These are phyloP conservation scores for Candida glucosophila DNA, from an alignment of 1,139 yeast genomes.

Conservation along the genomic window DNA sequence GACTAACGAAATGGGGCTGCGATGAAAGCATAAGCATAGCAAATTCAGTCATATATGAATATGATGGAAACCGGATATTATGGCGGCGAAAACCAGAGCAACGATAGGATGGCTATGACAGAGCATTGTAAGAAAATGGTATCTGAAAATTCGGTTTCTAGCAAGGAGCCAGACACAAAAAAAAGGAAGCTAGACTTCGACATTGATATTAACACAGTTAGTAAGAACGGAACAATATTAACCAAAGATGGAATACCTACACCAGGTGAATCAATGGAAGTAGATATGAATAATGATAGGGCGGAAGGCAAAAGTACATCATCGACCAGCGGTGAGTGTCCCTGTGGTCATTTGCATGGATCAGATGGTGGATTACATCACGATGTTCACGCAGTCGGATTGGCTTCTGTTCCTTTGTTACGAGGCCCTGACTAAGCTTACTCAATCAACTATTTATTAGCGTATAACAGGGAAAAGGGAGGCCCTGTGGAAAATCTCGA, in stretches of 20 bases:
- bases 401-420: constrained; percentile 16
- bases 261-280: constrained; percentile 2
- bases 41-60: too few species aligned
- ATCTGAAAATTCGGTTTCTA: too few species aligned
- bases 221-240: constrained; percentile 3
- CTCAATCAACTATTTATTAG: too few species aligned
- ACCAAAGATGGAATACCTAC: constrained; percentile 5
- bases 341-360: constrained; percentile 30
- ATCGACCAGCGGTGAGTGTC: constrained; percentile 11
- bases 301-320: background rate
- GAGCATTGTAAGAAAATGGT: too few species aligned
- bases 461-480: too few species aligned
- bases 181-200: background rate
- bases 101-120: too few species aligned
- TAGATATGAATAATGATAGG: background rate
- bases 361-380: constrained; percentile 23
- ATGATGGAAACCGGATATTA: too few species aligned
- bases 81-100: too few species aligned
- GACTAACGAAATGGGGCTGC: too few species aligned
- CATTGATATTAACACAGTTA: background rate
- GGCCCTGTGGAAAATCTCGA: too few species aligned
- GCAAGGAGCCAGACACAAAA: constrained; percentile 1
- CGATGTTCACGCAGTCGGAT: constrained; percentile 24
- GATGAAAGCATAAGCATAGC: too few species aligned
- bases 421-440: constrained; percentile 26